phyloP scores from a whole-genome alignment of 768 basidiomycete genomes.

The Rhizopogon salebrosus region DNA sequence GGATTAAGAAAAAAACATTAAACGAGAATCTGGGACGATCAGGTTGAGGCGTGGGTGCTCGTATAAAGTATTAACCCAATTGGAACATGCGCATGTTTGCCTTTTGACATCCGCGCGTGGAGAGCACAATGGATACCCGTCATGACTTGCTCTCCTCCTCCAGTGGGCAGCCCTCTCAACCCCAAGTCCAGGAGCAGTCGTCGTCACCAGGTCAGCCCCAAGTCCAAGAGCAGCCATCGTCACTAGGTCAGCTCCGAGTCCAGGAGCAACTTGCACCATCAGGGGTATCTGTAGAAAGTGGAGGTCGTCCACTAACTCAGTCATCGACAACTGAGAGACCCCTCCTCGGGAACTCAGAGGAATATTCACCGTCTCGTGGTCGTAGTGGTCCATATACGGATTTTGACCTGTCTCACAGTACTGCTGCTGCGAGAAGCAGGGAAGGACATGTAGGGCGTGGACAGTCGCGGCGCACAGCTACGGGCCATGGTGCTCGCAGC shows the following conservation, averaged over 20 bases:
- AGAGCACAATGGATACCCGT: conserved; percentile 13
- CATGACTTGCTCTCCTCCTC: not conserved
- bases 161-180: not conserved
- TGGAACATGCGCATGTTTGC: too few species aligned
- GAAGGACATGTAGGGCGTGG: conserved; percentile 11
- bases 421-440: conserved; percentile 9
- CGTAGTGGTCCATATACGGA: conserved; percentile 5
- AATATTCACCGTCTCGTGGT: not conserved
- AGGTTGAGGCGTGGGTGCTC: too few species aligned
- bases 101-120: not conserved
- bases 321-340: conserved; percentile 8
- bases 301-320: not conserved
- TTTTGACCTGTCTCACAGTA: conserved; percentile 3
- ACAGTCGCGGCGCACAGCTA: conserved; percentile 6
- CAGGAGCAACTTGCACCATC: not conserved
- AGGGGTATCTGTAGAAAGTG: not conserved
- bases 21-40: too few species aligned
- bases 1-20: too few species aligned
- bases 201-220: not conserved
- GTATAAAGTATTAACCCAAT: too few species aligned
- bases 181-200: not conserved
- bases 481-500: not conserved
- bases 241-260: conserved; percentile 1
- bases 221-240: not conserved
- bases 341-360: conserved; percentile 8